Evolutionary conservation across 257 asterid species (phyloP).

Genomic region (Osmanthus fragrans): DNA sequence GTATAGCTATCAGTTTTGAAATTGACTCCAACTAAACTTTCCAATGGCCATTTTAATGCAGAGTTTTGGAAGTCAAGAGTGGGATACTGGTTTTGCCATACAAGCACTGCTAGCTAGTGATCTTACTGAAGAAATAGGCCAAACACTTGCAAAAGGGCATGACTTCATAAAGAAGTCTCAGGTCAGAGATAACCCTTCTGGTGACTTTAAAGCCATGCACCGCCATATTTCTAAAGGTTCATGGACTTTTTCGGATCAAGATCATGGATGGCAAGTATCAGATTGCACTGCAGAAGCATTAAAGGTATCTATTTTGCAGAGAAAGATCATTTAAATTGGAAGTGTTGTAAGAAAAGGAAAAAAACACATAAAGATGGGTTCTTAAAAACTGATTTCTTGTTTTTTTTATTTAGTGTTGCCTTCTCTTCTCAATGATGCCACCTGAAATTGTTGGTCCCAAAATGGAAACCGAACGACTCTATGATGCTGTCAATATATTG

Average conservation of each 20-base stretch:
- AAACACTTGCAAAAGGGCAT: constrained; percentile 70
- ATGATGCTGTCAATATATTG: constrained; percentile 76
- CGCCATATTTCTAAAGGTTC: constrained; percentile 89
- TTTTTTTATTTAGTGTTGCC: constrained; percentile 59
- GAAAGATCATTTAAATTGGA: neutral
- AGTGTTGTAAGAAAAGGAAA: neutral
- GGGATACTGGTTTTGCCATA: constrained; percentile 86
- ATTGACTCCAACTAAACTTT: neutral
- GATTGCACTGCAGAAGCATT: constrained; percentile 96
- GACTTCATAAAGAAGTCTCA: constrained; percentile 75
- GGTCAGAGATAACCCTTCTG: constrained; percentile 83
- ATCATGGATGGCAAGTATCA: constrained; percentile 97
- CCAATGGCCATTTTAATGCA: constrained; percentile 28
- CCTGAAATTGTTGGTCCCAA: constrained; percentile 71
- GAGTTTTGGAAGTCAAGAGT: constrained; percentile 88
- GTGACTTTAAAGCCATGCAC: constrained; percentile 73
- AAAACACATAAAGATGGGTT: neutral
- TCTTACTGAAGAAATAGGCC: constrained; percentile 59
- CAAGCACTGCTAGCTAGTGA: constrained; percentile 77
- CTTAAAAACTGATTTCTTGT: neutral
- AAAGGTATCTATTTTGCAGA: constrained; percentile 44
- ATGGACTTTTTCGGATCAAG: constrained; percentile 96
- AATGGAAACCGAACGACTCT: constrained; percentile 62
- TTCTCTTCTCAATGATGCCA: constrained; percentile 78
- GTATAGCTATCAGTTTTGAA: neutral